phyloP scores from a whole-genome alignment of 2,329 filamentous ascomycete species.

The Sphaerulina musiva region DNA sequence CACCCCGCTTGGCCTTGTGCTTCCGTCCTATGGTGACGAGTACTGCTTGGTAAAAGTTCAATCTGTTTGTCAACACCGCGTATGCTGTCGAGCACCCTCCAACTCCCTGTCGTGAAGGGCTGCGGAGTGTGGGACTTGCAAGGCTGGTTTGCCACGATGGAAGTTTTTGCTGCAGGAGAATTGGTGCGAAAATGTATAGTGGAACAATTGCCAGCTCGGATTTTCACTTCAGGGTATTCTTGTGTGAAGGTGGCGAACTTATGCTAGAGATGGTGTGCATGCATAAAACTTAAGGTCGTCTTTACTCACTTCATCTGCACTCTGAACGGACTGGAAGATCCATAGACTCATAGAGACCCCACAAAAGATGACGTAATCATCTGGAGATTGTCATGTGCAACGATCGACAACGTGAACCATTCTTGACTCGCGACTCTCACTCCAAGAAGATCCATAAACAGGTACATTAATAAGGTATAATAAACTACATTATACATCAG shows the following conservation, averaged over 20 bases:
- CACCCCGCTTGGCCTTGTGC: conserved; percentile 39
- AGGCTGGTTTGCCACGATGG: conserved; percentile 11
- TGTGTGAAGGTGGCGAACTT: background rate
- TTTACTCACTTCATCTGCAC: too few species aligned
- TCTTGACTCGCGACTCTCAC: too few species aligned
- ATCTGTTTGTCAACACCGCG: conserved; percentile 6
- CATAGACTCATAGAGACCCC: too few species aligned
- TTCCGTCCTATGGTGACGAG: conserved; percentile 47
- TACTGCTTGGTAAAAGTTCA: conserved; percentile 13
- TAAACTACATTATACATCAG: too few species aligned
- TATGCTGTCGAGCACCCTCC: background rate
- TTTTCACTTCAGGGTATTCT: background rate
- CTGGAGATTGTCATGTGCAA: too few species aligned
- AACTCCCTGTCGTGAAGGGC: background rate
- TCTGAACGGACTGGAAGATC: too few species aligned
- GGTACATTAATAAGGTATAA: too few species aligned
- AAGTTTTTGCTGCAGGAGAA: conserved; percentile 8
- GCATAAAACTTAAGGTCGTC: too few species aligned
- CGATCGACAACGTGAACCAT: too few species aligned
- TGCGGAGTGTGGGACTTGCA: background rate
- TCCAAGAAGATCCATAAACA: too few species aligned
- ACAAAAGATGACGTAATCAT: too few species aligned
- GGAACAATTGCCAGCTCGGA: conserved; percentile 2
- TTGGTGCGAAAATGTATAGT: background rate
- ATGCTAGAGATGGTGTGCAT: background rate